These are phyloP conservation scores for Chrysanthemum lavandulifolium DNA, from an alignment of 129 eudicot genomes.

Conservation along the genomic window DNA sequence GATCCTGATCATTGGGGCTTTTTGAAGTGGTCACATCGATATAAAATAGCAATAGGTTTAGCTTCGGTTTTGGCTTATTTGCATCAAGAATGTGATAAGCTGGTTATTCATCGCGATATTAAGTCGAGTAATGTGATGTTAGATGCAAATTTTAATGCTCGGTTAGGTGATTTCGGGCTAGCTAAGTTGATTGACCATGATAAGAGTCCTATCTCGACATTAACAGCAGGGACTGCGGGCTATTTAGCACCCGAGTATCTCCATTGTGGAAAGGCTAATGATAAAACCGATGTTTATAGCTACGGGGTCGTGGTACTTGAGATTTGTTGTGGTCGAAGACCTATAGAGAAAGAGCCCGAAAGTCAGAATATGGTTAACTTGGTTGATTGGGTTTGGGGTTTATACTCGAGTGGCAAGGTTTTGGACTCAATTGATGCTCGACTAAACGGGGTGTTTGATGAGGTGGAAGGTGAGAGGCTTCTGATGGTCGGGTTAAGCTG, in stretches of 20 bases:
- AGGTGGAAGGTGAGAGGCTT: slow-evolving; percentile 50
- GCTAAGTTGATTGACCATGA: slow-evolving; percentile 77
- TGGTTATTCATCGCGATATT: slow-evolving; percentile 86
- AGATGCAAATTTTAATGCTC: slow-evolving; percentile 56
- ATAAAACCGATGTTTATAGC: slow-evolving; percentile 78
- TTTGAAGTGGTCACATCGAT: slow-evolving; percentile 55
- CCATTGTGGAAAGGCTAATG: slow-evolving; percentile 76
- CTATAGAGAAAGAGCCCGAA: slow-evolving; percentile 56
- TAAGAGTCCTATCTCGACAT: slow-evolving; percentile 75
- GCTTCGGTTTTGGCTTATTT: slow-evolving; percentile 79
- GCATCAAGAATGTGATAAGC: slow-evolving; percentile 90
- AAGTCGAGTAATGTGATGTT: slow-evolving; percentile 84
- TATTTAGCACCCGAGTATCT: slow-evolving; percentile 92
- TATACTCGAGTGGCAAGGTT: slow-evolving; percentile 56
- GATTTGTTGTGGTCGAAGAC: slow-evolving; percentile 78
- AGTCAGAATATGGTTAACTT: slow-evolving; percentile 53
- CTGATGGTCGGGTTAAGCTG: slow-evolving; percentile 75
- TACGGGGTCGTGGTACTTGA: slow-evolving; percentile 79
- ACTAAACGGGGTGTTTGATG: slow-evolving; percentile 47
- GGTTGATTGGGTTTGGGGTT: slow-evolving; percentile 90
- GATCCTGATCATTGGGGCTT: slow-evolving; percentile 38
- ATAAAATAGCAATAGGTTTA: slow-evolving; percentile 68
- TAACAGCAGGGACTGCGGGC: slow-evolving; percentile 88
- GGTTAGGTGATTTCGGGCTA: slow-evolving; percentile 85
- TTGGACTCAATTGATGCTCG: slow-evolving; percentile 59